A percentile compares a stretch with the other conserved stretches of the same genome.
These are phyloP conservation scores for Teunomyces barrocoloradensis DNA, from an alignment of 805 yeast species.

Conservation along the genomic window DNA sequence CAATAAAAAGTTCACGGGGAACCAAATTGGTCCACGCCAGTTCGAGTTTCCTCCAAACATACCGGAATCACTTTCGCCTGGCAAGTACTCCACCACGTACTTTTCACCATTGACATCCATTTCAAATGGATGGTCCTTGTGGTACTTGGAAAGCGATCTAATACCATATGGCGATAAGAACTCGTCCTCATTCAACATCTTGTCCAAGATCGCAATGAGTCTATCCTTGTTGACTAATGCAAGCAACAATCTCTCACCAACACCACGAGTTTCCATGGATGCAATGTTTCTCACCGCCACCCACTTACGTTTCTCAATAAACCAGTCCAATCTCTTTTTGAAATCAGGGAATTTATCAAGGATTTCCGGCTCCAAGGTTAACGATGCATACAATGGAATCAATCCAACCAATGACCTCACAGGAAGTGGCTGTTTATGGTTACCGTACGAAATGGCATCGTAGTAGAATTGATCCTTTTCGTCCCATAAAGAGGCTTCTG, in stretches of 20 bases:
- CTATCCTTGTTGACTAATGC: conserved; percentile 82
- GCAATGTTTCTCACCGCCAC: conserved; percentile 83
- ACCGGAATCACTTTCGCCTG: conserved; percentile 90
- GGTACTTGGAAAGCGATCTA: conserved; percentile 83
- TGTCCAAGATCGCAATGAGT: conserved; percentile 65
- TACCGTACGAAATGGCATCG: conserved; percentile 87
- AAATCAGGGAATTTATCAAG: conserved; percentile 77
- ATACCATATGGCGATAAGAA: conserved; percentile 83
- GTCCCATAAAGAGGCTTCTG: conserved; percentile 68
- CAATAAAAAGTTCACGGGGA: conserved; percentile 82
- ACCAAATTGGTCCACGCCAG: conserved; percentile 98
- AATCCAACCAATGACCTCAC: conserved; percentile 88
- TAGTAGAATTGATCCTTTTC: conserved; percentile 86
- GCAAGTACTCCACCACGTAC: conserved; percentile 69
- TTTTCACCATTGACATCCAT: conserved; percentile 79
- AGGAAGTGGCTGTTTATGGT: conserved; percentile 64
- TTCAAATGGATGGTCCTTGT: conserved; percentile 77
- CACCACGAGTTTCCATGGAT: conserved; percentile 75
- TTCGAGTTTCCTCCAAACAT: conserved; percentile 95
- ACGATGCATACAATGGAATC: conserved; percentile 85
- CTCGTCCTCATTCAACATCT: conserved; percentile 84
- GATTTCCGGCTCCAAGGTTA: conserved; percentile 83
- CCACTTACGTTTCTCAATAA: conserved; percentile 63
- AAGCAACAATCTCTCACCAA: conserved; percentile 75
- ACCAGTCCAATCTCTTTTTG: conserved; percentile 82